A percentile compares a stretch with the other conserved stretches of the same genome.
Conservation (phyloP, 140 eudicot species). For the Ambrosia hybrid region DNA sequence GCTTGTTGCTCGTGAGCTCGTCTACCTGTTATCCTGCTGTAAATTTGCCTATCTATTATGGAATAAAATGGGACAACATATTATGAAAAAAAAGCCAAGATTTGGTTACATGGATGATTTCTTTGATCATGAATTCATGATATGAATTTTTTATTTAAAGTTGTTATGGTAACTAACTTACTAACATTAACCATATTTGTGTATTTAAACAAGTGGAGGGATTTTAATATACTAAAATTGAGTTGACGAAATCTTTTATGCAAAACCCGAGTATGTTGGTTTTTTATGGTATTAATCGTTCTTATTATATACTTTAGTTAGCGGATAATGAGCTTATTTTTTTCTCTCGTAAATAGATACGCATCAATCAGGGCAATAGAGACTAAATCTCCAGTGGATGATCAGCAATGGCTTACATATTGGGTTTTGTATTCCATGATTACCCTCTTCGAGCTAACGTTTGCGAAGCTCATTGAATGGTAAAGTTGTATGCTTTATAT, state of each 20-base stretch:
- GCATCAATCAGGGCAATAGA: slow-evolving; percentile 90
- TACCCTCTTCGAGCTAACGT: slow-evolving; percentile 89
- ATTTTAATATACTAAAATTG: background rate
- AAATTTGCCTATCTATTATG: too few relatives aligned
- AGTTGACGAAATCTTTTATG: background rate
- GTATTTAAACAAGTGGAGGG: slow-evolving; percentile 3
- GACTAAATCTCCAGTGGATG: slow-evolving; percentile 71
- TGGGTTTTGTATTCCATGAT: slow-evolving; percentile 91
- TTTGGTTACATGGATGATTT: too few relatives aligned
- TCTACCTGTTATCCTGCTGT: too few relatives aligned
- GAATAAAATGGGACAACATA: too few relatives aligned
- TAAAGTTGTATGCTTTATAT: slow-evolving; percentile 24
- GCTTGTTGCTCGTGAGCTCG: too few relatives aligned
- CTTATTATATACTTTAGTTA: background rate
- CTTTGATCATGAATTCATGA: too few relatives aligned
- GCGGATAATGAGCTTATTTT: background rate
- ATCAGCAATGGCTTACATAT: slow-evolving; percentile 95
- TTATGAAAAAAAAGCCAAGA: too few relatives aligned
- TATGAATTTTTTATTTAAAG: too few relatives aligned
- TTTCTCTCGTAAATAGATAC: slow-evolving; percentile 37
- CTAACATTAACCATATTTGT: background rate
- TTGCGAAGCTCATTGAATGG: slow-evolving; percentile 81
- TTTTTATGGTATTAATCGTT: background rate
- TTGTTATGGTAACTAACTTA: too few relatives aligned
- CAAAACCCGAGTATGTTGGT: background rate